These are phyloP conservation scores for Boletellus dicymbophilus DNA, from an alignment of 1,284 basidiomycete genomes.

Conservation along the genomic window DNA sequence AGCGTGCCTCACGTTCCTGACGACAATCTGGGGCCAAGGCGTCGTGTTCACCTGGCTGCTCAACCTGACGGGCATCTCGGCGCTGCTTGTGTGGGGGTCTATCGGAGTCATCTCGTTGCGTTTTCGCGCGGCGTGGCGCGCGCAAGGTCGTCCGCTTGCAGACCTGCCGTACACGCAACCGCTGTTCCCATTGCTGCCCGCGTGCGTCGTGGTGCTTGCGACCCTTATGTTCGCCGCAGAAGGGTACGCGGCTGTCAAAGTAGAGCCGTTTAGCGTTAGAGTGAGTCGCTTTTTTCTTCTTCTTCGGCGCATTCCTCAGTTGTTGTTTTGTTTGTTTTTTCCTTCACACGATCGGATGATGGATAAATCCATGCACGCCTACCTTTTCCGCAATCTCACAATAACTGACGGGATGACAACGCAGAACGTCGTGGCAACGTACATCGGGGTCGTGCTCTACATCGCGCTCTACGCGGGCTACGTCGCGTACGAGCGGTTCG, in stretches of 20 bases:
- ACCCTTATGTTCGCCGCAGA: constrained; percentile 51
- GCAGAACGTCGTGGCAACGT: constrained; percentile 45
- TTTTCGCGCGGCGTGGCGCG: constrained; percentile 48
- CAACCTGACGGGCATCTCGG: constrained; percentile 70
- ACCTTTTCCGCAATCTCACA: no score
- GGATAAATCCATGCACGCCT: no score
- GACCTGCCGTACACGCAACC: constrained; percentile 53
- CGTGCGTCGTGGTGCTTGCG: constrained; percentile 44
- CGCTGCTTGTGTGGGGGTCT: constrained; percentile 65
- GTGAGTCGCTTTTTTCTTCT: constrained; percentile 22
- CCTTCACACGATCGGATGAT: no score
- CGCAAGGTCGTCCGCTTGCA: constrained; percentile 38
- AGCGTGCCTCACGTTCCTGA: constrained; percentile 51
- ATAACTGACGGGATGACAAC: no score
- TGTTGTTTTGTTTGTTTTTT: no score
- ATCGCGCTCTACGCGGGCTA: constrained; percentile 39
- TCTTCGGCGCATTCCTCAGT: no score
- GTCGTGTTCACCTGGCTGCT: constrained; percentile 61
- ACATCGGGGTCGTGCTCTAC: constrained; percentile 40
- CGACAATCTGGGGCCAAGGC: constrained; percentile 56
- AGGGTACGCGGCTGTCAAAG: constrained; percentile 44
- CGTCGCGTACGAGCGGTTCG: constrained; percentile 31
- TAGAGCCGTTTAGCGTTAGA: constrained; percentile 35
- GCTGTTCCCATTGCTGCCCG: constrained; percentile 47
- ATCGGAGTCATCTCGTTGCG: constrained; percentile 56